Percentiles rank a stretch among this genome's conserved stretches.
Evolutionary conservation across 2,329 filamentous ascomycete genomes (phyloP).

Genomic region (Zasmidium cellare): DNA sequence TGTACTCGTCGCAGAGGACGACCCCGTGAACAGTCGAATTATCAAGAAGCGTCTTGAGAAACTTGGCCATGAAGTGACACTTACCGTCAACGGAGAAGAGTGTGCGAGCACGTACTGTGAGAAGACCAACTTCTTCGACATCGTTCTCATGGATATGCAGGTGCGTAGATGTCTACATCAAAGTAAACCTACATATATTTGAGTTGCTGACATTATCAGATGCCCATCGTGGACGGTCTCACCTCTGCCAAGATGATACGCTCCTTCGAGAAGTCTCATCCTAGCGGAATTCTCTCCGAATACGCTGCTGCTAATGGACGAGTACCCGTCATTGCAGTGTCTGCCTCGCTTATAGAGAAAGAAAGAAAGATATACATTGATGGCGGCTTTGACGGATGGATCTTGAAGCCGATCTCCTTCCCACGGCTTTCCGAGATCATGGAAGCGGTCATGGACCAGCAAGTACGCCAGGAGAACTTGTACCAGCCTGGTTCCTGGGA

Average conservation of each 20-base stretch:
- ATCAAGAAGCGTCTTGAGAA: slow-evolving; percentile 78
- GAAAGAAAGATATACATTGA: slow-evolving; percentile 69
- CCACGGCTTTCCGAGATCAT: slow-evolving; percentile 69
- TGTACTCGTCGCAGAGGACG: slow-evolving; percentile 82
- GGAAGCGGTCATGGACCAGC: slow-evolving; percentile 64
- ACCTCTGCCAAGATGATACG: slow-evolving; percentile 82
- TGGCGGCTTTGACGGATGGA: slow-evolving; percentile 86
- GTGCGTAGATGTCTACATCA: slow-evolving; percentile 47
- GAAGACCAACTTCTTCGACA: slow-evolving; percentile 65
- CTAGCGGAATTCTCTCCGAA: slow-evolving; percentile 55
- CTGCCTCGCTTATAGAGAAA: slow-evolving; percentile 74
- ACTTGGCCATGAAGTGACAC: slow-evolving; percentile 67
- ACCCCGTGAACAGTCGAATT: slow-evolving; percentile 82
- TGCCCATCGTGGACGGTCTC: slow-evolving; percentile 88
- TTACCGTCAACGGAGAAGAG: slow-evolving; percentile 82
- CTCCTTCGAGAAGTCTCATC: slow-evolving; percentile 62
- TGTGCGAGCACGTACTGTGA: slow-evolving; percentile 72
- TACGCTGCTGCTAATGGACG: slow-evolving; percentile 63
- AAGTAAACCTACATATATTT: too few species aligned
- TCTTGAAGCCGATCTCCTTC: slow-evolving; percentile 85
- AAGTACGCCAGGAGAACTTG: slow-evolving; percentile 60
- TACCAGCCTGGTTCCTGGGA: slow-evolving; percentile 78
- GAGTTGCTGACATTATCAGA: slow-evolving; percentile 52
- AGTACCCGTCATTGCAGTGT: slow-evolving; percentile 83
- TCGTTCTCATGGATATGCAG: slow-evolving; percentile 91